Evolutionary conservation across 164 flowering plant species (phyloP).

Genomic region (Malania oleifera): DNA sequence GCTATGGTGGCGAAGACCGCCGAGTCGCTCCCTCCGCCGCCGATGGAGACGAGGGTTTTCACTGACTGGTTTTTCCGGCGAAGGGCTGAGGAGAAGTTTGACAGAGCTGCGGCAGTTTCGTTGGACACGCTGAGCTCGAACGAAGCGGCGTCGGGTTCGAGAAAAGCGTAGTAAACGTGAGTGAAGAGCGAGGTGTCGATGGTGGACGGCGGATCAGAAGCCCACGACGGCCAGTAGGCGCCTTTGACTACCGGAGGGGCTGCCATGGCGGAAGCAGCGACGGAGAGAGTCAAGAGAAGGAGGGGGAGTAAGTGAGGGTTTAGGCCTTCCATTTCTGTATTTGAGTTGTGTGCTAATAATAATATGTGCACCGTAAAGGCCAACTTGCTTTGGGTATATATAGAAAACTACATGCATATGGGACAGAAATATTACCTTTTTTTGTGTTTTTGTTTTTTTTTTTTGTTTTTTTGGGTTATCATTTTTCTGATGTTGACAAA

Average conservation of each 20-base stretch:
- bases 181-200: slow-evolving; percentile 42
- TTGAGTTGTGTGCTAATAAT: too few species aligned
- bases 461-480: too few species aligned
- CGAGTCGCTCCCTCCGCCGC: slow-evolving; percentile 30
- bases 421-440: too few species aligned
- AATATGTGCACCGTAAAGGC: too few species aligned
- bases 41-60: slow-evolving; percentile 43
- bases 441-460: too few species aligned
- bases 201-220: slow-evolving; percentile 28
- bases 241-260: slow-evolving; percentile 8
- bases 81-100: slow-evolving; percentile 38
- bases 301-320: neutral
- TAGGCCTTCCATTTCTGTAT: slow-evolving; percentile 2
- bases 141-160: slow-evolving; percentile 29
- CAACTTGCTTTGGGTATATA: neutral
- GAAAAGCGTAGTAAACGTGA: slow-evolving; percentile 47
- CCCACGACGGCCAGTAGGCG: slow-evolving; percentile 1
- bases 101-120: slow-evolving; percentile 10
- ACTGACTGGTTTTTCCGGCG: slow-evolving; percentile 26
- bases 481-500: too few species aligned
- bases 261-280: neutral
- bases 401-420: too few species aligned
- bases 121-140: slow-evolving; percentile 24
- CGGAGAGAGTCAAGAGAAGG: neutral
- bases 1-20: slow-evolving; percentile 34